phyloP scores from a whole-genome alignment of 208 protist genomes.

The Acanthamoeba castellanii region DNA sequence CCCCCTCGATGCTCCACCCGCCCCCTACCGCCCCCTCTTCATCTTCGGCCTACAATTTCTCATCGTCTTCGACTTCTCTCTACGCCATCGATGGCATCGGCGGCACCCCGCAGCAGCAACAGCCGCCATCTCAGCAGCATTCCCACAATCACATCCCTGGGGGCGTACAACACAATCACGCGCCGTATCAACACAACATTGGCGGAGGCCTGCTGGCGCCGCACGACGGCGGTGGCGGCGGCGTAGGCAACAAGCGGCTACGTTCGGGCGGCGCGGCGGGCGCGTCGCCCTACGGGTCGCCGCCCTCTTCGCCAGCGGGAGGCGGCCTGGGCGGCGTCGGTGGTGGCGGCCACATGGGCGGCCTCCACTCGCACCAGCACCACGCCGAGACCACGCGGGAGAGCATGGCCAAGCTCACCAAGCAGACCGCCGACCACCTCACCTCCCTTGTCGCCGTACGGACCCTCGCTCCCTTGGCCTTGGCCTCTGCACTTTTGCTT shows the following conservation, averaged over 20 bases:
- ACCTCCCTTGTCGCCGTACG: slow-evolving; percentile 56
- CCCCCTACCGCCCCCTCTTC: neutral
- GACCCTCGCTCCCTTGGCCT: too few relatives aligned
- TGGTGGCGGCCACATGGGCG: too few relatives aligned
- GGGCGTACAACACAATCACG: neutral
- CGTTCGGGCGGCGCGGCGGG: neutral
- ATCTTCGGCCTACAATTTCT: neutral
- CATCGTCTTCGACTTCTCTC: neutral
- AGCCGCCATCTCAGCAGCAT: neutral
- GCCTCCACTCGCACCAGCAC: slow-evolving; percentile 17
- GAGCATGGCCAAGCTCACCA: slow-evolving; percentile 41
- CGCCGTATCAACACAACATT: neutral
- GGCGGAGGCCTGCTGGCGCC: neutral
- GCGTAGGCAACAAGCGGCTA: neutral
- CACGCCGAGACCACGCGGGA: slow-evolving; percentile 36
- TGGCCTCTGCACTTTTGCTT: too few relatives aligned
- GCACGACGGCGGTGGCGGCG: neutral
- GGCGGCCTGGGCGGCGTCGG: neutral
- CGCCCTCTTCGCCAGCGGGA: neutral
- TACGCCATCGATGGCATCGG: neutral
- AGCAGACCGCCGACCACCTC: slow-evolving; percentile 51
- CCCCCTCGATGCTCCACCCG: neutral
- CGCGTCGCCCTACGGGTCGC: neutral
- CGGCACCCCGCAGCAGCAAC: neutral
- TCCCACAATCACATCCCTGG: neutral